Evolutionary conservation across 768 basidiomycete species (phyloP), one percentile per base, ranked within the genome.

Genomic region (Tubosaeta brunneosetosa): DNA sequence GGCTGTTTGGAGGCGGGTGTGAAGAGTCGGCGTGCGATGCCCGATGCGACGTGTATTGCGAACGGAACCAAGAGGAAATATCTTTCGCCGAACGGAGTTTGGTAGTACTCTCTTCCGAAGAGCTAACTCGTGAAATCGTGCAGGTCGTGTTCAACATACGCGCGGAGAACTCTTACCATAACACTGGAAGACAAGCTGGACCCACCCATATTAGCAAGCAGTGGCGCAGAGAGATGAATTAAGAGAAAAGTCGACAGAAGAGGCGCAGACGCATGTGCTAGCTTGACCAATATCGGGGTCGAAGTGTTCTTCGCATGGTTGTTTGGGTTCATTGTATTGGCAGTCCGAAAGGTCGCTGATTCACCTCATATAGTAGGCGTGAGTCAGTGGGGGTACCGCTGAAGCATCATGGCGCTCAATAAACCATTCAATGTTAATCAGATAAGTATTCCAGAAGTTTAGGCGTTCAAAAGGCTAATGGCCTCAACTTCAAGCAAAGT

Each of bases 91-190:
- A 84, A 76, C 0, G 71, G 51, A 0, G 85, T 87, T 64, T 93
- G 89, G 66, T 94, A 94, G 69, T 91, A 91, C 69, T 91, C 91
- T 49, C 91, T 73, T 10, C 90, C 88, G 12, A 94, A 74, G 41
- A 94, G 73, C 89, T 93, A 42, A 17, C 8, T 8, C n/a, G 22
- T 6, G 10, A 9, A 13, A 17, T 29, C 13, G 26, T 10, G 10
- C 19, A 12, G 33, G 19, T 41, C 29, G 9, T 29, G 29, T 9
- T 6, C 29, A 29, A 9, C 6, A 4, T 9, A 17, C 4, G 40
- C 8, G 6, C 14, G 16, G 17, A 32, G 16, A 44, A 12, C 10
- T 13, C 36, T 32, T 53, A 89, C 91, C 88, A 93, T 85, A 43
- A 82, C 78, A 62, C 81, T 81, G 4, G 88, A 91, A 8, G 90